phyloP scores from a whole-genome alignment of 768 basidiomycete genomes.

The Strobilomyces dryophilus region DNA sequence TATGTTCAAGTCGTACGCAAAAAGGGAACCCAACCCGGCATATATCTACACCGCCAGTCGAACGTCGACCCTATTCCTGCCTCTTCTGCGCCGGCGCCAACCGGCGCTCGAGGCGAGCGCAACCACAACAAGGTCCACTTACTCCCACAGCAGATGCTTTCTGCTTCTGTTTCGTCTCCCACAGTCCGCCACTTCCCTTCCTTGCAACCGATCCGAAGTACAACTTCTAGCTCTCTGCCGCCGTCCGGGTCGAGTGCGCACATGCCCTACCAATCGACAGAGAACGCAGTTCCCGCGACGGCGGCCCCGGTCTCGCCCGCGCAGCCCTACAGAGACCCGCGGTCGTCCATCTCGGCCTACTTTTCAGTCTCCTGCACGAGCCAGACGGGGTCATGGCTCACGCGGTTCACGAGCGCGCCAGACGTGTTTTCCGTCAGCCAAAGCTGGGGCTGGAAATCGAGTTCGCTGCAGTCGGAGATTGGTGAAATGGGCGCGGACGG shows the following conservation, averaged over 20 bases:
- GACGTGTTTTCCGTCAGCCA: slow-evolving; percentile 82
- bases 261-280: slow-evolving; percentile 21
- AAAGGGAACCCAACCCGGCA: slow-evolving; percentile 77
- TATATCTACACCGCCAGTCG: slow-evolving; percentile 86
- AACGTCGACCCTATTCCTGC: slow-evolving; percentile 75
- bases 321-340: slow-evolving; percentile 75
- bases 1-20: slow-evolving; percentile 87
- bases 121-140: slow-evolving; percentile 30
- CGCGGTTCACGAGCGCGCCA: slow-evolving; percentile 80
- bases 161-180: slow-evolving; percentile 24
- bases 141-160: slow-evolving; percentile 26
- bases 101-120: slow-evolving; percentile 23
- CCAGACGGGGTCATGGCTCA: slow-evolving; percentile 76
- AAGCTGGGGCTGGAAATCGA: slow-evolving; percentile 92
- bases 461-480: slow-evolving; percentile 46
- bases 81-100: slow-evolving; percentile 50
- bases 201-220: slow-evolving; percentile 43
- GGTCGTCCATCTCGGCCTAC: slow-evolving; percentile 68
- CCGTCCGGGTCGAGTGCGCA: slow-evolving; percentile 17
- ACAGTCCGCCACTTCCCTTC: slow-evolving; percentile 42
- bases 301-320: slow-evolving; percentile 44
- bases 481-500: slow-evolving; percentile 35
- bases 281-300: slow-evolving; percentile 36
- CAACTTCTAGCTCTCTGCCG: slow-evolving; percentile 36
- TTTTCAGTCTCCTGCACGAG: slow-evolving; percentile 82